phyloP scores from a whole-genome alignment of 148 eudicot species.

The Spergularia bocconei region DNA sequence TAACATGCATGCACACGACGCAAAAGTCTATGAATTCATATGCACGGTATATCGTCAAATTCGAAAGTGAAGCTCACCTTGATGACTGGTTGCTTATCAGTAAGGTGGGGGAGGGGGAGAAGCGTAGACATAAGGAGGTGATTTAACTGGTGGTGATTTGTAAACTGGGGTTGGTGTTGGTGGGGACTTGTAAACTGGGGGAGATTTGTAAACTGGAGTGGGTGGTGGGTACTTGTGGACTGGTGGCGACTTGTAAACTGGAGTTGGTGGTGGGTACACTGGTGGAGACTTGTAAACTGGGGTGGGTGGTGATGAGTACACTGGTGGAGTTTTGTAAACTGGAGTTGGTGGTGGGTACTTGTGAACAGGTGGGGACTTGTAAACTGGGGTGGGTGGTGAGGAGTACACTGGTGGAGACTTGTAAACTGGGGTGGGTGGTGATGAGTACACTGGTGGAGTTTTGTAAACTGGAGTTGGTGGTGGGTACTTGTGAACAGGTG shows the following conservation, averaged over 20 bases:
- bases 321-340: slow-evolving; percentile 21
- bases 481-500: slow-evolving; percentile 16
- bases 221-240: slow-evolving; percentile 1
- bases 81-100: neutral
- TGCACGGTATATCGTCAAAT: neutral
- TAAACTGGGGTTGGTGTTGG: too few relatives aligned
- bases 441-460: slow-evolving; percentile 16
- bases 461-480: slow-evolving; percentile 15
- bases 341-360: slow-evolving; percentile 28
- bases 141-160: neutral
- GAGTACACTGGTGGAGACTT: slow-evolving; percentile 21
- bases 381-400: slow-evolving; percentile 11
- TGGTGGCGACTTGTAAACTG: neutral
- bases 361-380: slow-evolving; percentile 18
- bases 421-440: slow-evolving; percentile 17
- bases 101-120: slow-evolving; percentile 15
- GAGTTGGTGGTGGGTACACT: neutral
- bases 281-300: neutral
- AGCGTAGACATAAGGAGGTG: slow-evolving; percentile 9
- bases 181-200: neutral
- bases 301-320: neutral
- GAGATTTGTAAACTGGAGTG: neutral
- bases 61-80: neutral
- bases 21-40: neutral
- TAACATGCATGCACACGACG: neutral